A percentile compares a stretch with the other conserved stretches of the same genome.
Conservation (phyloP, 495 filamentous ascomycete genomes). For the Jackrogersella minutella region DNA sequence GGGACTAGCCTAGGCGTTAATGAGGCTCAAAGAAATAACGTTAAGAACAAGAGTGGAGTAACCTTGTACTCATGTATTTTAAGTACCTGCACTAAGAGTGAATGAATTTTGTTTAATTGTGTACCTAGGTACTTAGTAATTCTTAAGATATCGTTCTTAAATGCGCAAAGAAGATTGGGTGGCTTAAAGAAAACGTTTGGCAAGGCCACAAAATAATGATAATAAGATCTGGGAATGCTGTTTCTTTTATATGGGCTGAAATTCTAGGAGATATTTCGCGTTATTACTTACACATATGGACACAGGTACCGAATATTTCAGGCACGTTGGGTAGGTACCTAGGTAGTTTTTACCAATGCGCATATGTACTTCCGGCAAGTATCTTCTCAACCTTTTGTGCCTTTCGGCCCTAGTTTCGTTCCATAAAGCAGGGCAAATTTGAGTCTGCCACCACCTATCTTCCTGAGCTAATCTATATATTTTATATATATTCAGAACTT, state of each 20-base stretch:
- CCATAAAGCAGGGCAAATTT: background rate
- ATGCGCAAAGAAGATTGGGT: background rate
- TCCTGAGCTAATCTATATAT: background rate
- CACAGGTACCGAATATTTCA: no score
- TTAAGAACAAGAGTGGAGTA: background rate
- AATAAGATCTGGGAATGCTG: no score
- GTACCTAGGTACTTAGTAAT: background rate
- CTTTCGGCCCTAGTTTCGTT: background rate
- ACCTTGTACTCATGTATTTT: background rate
- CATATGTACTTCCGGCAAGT: no score
- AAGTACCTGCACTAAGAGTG: background rate
- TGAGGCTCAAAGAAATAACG: constrained; percentile 20
- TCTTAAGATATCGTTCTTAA: background rate
- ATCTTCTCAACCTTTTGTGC: background rate
- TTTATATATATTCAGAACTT: background rate
- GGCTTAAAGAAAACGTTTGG: background rate
- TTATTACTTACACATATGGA: no score
- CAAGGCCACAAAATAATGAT: no score
- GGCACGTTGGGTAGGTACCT: no score
- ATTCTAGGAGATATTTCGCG: no score
- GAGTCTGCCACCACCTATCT: background rate
- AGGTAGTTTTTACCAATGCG: no score
- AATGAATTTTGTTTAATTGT: background rate
- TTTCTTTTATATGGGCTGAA: no score
- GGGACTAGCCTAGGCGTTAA: background rate